Base-by-base conservation (phyloP, 2,329 filamentous ascomycete species). In the Dendryphion nanum region DNA sequence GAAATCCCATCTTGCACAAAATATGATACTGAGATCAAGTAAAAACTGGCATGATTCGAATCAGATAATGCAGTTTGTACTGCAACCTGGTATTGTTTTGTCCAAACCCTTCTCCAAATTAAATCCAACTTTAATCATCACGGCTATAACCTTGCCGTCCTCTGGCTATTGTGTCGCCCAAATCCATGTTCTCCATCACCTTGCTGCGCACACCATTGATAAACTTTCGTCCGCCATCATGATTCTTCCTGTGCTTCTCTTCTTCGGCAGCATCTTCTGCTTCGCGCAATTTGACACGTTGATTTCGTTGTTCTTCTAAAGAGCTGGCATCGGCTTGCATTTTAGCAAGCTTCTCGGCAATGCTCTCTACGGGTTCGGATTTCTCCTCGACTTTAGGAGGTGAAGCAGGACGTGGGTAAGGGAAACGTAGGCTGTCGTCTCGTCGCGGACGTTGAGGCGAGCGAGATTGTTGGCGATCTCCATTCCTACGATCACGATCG, bases 321-420 rank as follows among this genome's bases (percentile, higher is more conserved):
- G 55, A 56, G 5, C 51, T 44, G 1, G 62, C 62, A 28, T 59
- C 57, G 13, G 54, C 55, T 39, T 63, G 61, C 62, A 65, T 65
- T 8, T 48, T 44, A 10, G 61, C 59, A 6, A 65, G 51, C 18
- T 53, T 59, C 21, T 62, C 61, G 2, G 53, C 59, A 12, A 47
- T 43, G 35, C 48, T 52, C 19, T 50, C 47, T 18, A 8, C 8
- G 2, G 12, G 8, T 30, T 30, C 23, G n/a, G n/a, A n/a, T n/a
- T n/a, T n/a, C n/a, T n/a, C n/a, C n/a, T 26, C n/a, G 2, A 8
- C n/a, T 26, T 26, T n/a, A 26, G 23, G n/a, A n/a, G n/a, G n/a
- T n/a, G n/a, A n/a, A n/a, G n/a, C n/a, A n/a, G n/a, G n/a, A n/a
- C n/a, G n/a, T n/a, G n/a, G n/a, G n/a, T n/a, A n/a, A n/a, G n/a